Percentiles rank a stretch among this genome's conserved stretches.
Evolutionary conservation across 2,329 filamentous ascomycete genomes (phyloP).

Genomic region (Trichoderma semiorbis): DNA sequence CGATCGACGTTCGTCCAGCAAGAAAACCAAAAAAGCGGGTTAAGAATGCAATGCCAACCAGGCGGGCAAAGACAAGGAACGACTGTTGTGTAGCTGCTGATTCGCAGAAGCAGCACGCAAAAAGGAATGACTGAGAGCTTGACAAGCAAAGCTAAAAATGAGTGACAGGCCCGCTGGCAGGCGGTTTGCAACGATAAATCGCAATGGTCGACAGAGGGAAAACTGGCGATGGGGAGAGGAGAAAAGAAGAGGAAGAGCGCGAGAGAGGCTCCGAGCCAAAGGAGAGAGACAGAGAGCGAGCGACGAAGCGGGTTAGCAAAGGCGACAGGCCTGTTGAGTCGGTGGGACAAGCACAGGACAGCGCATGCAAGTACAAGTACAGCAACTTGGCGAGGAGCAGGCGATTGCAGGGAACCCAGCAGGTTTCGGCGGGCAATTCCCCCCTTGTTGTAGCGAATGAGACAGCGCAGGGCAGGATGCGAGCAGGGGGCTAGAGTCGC

Average conservation of each 20-base stretch:
- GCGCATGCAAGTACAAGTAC: slow-evolving; percentile 1
- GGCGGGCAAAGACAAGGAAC: slow-evolving; percentile 17
- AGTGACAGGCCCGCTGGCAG: slow-evolving; percentile 58
- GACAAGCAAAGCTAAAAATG: slow-evolving; percentile 30
- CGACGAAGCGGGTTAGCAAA: slow-evolving; percentile 11
- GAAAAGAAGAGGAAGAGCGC: slow-evolving; percentile 22
- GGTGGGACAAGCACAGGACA: slow-evolving; percentile 1
- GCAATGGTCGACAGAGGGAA: slow-evolving; percentile 35
- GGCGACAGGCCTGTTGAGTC: slow-evolving; percentile 1
- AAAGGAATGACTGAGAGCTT: slow-evolving; percentile 40
- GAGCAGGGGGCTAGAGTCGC: background rate
- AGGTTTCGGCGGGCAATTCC: slow-evolving; percentile 5
- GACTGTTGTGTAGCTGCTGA: slow-evolving; percentile 9
- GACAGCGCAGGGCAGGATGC: slow-evolving; percentile 17
- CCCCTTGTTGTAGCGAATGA: slow-evolving; percentile 21
- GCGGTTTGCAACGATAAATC: slow-evolving; percentile 32
- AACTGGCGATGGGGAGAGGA: slow-evolving; percentile 33
- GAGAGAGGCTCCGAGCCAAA: slow-evolving; percentile 8
- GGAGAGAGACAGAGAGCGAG: slow-evolving; percentile 1
- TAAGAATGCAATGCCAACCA: slow-evolving; percentile 5
- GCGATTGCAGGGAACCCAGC: slow-evolving; percentile 11
- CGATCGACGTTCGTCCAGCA: slow-evolving; percentile 16
- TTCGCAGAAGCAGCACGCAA: slow-evolving; percentile 17
- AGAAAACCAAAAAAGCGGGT: slow-evolving; percentile 24
- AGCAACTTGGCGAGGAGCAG: background rate